phyloP scores from a whole-genome alignment of 805 yeast species.

The Candida multigemmis region DNA sequence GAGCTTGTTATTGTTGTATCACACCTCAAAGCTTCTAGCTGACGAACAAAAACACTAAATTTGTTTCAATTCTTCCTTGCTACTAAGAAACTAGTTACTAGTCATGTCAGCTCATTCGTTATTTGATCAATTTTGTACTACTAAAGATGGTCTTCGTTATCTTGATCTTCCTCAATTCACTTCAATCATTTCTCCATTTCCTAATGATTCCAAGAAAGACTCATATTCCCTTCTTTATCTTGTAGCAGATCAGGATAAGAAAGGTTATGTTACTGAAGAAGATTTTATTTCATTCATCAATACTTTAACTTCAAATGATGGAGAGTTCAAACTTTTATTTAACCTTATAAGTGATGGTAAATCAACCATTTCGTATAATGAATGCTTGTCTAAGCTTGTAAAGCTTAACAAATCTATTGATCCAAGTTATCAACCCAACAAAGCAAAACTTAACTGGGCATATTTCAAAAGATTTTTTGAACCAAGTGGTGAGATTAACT shows the following conservation, averaged over 20 bases:
- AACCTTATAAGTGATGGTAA: constrained; percentile 11
- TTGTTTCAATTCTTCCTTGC: no score
- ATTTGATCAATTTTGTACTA: constrained; percentile 28
- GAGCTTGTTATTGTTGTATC: no score
- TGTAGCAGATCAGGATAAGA: constrained; percentile 64
- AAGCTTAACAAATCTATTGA: constrained; percentile 31
- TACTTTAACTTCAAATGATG: constrained; percentile 24
- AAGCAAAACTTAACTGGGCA: constrained; percentile 32
- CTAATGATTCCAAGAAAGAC: constrained; percentile 27
- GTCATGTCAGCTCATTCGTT: constrained; percentile 21
- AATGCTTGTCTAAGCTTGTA: constrained; percentile 25
- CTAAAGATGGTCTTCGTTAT: constrained; percentile 12
- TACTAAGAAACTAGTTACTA: no score
- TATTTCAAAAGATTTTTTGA: constrained; percentile 31
- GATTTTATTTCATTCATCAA: constrained; percentile 74
- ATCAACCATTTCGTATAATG: constrained; percentile 17
- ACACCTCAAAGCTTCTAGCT: no score
- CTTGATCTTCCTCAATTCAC: constrained; percentile 28
- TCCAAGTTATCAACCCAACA: constrained; percentile 30
- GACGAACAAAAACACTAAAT: no score
- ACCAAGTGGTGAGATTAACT: constrained; percentile 28
- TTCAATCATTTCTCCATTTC: constrained; percentile 31
- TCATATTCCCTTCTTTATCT: constrained; percentile 53
- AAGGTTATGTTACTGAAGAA: constrained; percentile 56
- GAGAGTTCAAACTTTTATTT: constrained; percentile 19